Conservation (phyloP, 2,329 filamentous ascomycete genomes). For the Xylariaceae sp. region DNA sequence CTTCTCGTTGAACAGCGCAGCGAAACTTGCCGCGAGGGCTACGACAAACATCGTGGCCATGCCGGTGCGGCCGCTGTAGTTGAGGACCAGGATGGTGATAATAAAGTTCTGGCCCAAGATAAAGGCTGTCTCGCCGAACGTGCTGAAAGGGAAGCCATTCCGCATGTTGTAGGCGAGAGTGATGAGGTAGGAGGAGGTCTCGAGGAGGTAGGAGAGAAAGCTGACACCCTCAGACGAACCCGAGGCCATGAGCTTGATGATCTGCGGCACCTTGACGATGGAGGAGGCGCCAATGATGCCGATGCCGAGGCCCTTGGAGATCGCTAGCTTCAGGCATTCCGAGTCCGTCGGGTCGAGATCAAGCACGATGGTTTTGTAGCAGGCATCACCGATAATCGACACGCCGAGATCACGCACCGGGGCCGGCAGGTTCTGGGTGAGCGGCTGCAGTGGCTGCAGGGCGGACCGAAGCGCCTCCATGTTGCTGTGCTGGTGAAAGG, state of each 20-base stretch:
- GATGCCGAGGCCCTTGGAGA: constrained; percentile 89
- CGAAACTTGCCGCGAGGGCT: constrained; percentile 62
- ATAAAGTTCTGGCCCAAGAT: constrained; percentile 90
- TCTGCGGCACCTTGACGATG: constrained; percentile 95
- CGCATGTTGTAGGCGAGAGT: constrained; percentile 88
- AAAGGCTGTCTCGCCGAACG: constrained; percentile 89
- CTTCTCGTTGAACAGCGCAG: constrained; percentile 62
- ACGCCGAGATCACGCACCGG: constrained; percentile 70
- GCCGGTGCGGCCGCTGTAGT: constrained; percentile 65
- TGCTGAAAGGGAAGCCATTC: constrained; percentile 90
- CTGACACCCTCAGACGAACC: constrained; percentile 77
- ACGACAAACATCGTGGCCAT: constrained; percentile 74
- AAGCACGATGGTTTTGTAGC: constrained; percentile 81
- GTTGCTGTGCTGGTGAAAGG: too few relatives aligned
- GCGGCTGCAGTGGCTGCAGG: constrained; percentile 58
- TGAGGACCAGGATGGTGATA: constrained; percentile 80
- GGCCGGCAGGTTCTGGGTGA: constrained; percentile 67
- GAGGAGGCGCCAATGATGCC: constrained; percentile 87
- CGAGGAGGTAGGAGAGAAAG: constrained; percentile 87
- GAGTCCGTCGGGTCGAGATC: constrained; percentile 74
- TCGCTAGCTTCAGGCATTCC: constrained; percentile 78
- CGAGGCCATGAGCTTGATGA: constrained; percentile 81
- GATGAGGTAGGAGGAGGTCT: constrained; percentile 83
- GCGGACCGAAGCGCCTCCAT: constrained; percentile 60
- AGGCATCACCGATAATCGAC: constrained; percentile 73